phyloP scores from a whole-genome alignment of 2,329 filamentous ascomycete species.

The Teratosphaeria destructans region DNA sequence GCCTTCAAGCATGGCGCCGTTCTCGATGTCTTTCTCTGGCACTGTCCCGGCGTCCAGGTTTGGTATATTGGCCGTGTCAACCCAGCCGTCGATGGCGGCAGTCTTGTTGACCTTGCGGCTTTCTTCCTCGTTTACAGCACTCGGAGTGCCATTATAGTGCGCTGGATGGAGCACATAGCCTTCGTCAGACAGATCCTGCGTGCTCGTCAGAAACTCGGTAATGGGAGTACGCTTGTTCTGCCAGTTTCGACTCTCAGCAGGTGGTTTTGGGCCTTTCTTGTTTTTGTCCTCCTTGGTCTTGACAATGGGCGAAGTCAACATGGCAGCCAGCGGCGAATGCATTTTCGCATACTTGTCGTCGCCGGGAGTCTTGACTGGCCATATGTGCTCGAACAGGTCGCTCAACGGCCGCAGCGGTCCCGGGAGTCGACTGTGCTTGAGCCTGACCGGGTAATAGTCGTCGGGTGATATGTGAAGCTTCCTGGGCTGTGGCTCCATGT shows the following conservation, averaged over 20 bases:
- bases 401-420: conserved; percentile 50
- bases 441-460: conserved; percentile 39
- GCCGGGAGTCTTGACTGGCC: conserved; percentile 80
- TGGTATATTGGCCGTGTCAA: conserved; percentile 58
- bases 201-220: conserved; percentile 62
- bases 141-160: conserved; percentile 38
- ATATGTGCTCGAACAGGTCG: conserved; percentile 76
- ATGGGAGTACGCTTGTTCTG: conserved; percentile 70
- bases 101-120: conserved; percentile 34
- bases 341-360: conserved; percentile 72
- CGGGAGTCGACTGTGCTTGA: conserved; percentile 33
- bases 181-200: conserved; percentile 68
- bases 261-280: conserved; percentile 49
- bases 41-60: conserved; percentile 56
- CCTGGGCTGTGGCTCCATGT: background rate
- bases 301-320: conserved; percentile 64
- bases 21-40: conserved; percentile 60
- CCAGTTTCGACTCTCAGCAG: conserved; percentile 55
- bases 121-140: conserved; percentile 30
- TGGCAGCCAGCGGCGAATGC: conserved; percentile 76
- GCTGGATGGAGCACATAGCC: conserved; percentile 79
- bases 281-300: conserved; percentile 59
- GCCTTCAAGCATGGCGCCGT: conserved; percentile 75
- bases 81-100: conserved; percentile 58
- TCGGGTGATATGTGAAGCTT: conserved; percentile 33